Evolutionary conservation across 2,329 filamentous ascomycete genomes (phyloP).

Genomic region (Aureobasidium pullulans): DNA sequence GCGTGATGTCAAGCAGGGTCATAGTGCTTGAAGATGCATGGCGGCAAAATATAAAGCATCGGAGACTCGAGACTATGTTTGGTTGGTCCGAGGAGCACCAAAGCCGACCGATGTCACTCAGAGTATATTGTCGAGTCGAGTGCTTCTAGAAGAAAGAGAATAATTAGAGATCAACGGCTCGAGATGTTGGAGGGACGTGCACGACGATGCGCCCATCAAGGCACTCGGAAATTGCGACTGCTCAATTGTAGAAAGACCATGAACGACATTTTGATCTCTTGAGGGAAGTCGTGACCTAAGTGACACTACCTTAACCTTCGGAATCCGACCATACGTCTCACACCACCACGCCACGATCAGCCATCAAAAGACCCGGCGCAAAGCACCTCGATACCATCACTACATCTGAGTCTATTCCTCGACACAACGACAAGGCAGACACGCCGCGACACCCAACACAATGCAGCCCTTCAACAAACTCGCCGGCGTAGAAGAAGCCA

Average conservation of each 20-base stretch:
- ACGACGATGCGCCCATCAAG: not conserved
- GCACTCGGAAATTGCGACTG: conserved; percentile 9
- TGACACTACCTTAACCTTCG: not conserved
- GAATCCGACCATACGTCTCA: not conserved
- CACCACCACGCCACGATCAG: not conserved
- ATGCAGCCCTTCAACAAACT: conserved; percentile 30
- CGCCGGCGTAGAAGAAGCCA: conserved; percentile 27
- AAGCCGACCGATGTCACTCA: no score
- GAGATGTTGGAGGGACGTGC: not conserved
- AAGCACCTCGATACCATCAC: not conserved
- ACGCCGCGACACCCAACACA: not conserved
- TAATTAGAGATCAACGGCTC: not conserved
- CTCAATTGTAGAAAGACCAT: not conserved
- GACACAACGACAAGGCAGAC: not conserved
- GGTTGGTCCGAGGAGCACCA: no score
- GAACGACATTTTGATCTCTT: not conserved
- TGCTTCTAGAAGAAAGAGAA: not conserved
- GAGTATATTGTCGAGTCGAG: no score
- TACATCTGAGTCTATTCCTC: no score
- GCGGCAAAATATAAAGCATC: not conserved
- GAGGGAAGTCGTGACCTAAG: not conserved
- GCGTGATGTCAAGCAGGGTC: conserved; percentile 7
- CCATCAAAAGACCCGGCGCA: not conserved
- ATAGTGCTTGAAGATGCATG: not conserved
- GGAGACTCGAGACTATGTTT: not conserved